phyloP scores from a whole-genome alignment of 192 early-diverging fungal species.

The Coemansia sp. region DNA sequence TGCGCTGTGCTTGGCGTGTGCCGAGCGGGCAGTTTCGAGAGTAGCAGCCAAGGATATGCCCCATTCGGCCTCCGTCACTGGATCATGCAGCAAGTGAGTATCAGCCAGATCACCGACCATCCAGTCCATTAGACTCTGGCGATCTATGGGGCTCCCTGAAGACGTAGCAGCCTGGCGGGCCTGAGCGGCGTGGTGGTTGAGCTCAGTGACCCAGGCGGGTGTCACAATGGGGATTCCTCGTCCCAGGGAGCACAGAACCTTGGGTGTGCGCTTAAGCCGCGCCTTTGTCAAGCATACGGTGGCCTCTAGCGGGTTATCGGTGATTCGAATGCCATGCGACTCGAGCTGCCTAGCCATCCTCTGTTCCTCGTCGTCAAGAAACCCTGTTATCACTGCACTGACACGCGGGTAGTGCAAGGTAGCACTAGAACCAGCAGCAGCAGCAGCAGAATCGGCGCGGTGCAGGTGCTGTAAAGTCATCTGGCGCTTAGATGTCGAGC shows the following conservation, averaged over 20 bases:
- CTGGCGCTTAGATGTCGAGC: too few relatives aligned
- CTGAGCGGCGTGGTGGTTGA: too few relatives aligned
- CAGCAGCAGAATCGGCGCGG: too few relatives aligned
- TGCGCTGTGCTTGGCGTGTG: not conserved
- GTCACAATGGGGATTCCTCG: constrained; percentile 36
- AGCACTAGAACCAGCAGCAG: too few relatives aligned
- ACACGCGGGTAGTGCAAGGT: too few relatives aligned
- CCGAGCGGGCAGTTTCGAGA: constrained; percentile 6
- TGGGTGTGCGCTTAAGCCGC: constrained; percentile 32
- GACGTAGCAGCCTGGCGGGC: too few relatives aligned
- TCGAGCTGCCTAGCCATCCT: too few relatives aligned
- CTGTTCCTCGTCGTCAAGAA: constrained; percentile 5
- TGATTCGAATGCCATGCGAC: constrained; percentile 3
- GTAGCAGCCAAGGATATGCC: constrained; percentile 17
- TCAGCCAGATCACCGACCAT: too few relatives aligned
- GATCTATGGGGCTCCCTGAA: too few relatives aligned
- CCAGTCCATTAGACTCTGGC: too few relatives aligned
- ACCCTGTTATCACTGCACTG: constrained; percentile 23
- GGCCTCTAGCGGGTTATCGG: constrained; percentile 32
- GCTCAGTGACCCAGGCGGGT: constrained; percentile 5
- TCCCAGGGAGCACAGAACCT: constrained; percentile 39
- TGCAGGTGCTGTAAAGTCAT: too few relatives aligned
- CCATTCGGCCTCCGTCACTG: constrained; percentile 35
- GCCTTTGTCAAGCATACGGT: constrained; percentile 24
- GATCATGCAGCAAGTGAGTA: constrained; percentile 9